Base-by-base conservation (phyloP, 768 basidiomycete genomes). In the Pulveroboletus ravenelii region DNA sequence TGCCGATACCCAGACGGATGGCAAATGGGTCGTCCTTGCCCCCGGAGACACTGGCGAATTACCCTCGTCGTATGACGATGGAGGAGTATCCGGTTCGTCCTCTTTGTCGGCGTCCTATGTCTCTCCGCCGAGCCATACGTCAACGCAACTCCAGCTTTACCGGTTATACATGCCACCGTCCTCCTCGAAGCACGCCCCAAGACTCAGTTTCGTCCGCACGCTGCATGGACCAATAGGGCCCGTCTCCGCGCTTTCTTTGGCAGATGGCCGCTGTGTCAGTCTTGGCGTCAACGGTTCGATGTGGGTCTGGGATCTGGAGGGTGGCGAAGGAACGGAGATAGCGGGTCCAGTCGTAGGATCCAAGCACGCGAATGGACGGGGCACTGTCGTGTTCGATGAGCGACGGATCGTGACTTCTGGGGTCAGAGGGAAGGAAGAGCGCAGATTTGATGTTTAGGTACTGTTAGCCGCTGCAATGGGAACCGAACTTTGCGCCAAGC, bases 301-400 rank as follows among this genome's bases (percentile, higher is more conserved):
- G 38, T 89, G 87, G 86, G 85, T 89, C 3, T 92, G 89, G 89
- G 89, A 92, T 68, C 72, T 92, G 30, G 89, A 92, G 63, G 76
- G 73, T 10, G 74, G 71, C 18, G 63, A 67, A 25, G 67, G 72
- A 38, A 61, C 65, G 10, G 72, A 73, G 57, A 69, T 76, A 6
- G 62, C 60, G 30, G 45, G 39, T 2, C 59, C 53, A 0, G 37
- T 50, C 5, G 74, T 72, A 34, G 73, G 76, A 60, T 71, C 75
- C 45, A n/a, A 46, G 43, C 39, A 53, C 45, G 44, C 57, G 41
- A 45, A 48, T 43, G 50, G 43, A 32, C 31, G 64, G 51, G 77
- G 81, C 7, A 75, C 75, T 5, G 74, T 89, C 39, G 76, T 74
- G 23, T 90, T 90, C 63, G 88, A 90, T 59, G 88, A 89, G 53